These are phyloP conservation scores for Diplodia intermedia DNA, from an alignment of 2,329 filamentous ascomycete species.

Conservation along the genomic window DNA sequence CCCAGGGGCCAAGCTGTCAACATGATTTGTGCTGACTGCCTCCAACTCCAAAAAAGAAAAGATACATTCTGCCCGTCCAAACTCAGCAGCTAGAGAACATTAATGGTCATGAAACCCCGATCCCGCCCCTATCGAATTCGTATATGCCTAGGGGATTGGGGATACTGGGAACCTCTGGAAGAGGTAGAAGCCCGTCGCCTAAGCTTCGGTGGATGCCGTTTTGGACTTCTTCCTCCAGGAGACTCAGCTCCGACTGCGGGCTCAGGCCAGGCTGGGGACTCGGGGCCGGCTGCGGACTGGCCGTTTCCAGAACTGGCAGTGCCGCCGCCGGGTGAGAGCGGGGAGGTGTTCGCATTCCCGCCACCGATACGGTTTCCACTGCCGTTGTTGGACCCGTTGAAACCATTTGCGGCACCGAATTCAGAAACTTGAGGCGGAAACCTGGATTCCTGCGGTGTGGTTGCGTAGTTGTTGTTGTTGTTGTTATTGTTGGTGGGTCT, in stretches of 20 bases:
- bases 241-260: constrained; percentile 20
- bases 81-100: neutral
- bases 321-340: constrained; percentile 8
- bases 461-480: neutral
- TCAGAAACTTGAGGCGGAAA: constrained; percentile 19
- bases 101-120: constrained; percentile 24
- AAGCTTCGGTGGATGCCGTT: constrained; percentile 33
- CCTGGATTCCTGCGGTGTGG: neutral
- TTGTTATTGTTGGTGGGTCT: neutral
- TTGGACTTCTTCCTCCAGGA: constrained; percentile 32
- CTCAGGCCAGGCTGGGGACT: constrained; percentile 21
- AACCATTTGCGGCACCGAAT: constrained; percentile 13
- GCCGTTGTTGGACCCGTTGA: constrained; percentile 4
- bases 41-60: neutral
- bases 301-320: constrained; percentile 7
- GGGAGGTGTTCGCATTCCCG: constrained; percentile 13
- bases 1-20: neutral
- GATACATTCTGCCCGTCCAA: neutral
- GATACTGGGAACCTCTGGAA: constrained; percentile 20
- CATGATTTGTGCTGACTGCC: neutral
- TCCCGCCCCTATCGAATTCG: constrained; percentile 18
- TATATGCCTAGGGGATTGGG: constrained; percentile 27
- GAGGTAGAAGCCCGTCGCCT: constrained; percentile 27
- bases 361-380: constrained; percentile 3
- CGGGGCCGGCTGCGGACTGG: constrained; percentile 15